phyloP scores from a whole-genome alignment of 2,329 filamentous ascomycete species.

The Cladophialophora bantiana region DNA sequence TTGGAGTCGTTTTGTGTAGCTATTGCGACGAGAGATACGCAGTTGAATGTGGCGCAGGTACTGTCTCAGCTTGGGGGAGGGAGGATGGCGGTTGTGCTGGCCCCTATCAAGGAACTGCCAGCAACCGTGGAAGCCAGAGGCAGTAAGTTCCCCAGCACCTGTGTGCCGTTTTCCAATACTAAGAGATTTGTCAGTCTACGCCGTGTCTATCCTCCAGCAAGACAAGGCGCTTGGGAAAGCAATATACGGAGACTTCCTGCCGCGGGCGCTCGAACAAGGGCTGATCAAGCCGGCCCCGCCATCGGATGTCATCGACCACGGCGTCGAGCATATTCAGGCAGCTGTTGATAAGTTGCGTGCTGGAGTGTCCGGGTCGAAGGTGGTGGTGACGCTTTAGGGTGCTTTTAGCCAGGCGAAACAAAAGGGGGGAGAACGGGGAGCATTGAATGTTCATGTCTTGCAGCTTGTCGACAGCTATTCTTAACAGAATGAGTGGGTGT shows the following conservation, averaged over 20 bases:
- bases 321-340: conserved; percentile 47
- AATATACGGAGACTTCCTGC: conserved; percentile 46
- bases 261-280: conserved; percentile 43
- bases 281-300: conserved; percentile 45
- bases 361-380: conserved; percentile 51
- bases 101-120: conserved; percentile 29
- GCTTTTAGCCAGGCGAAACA: background rate
- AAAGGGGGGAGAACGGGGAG: too few species aligned
- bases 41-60: conserved; percentile 32
- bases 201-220: conserved; percentile 26
- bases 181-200: conserved; percentile 27
- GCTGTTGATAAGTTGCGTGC: conserved; percentile 48
- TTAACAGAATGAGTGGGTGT: too few species aligned
- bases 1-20: conserved; percentile 3
- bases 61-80: conserved; percentile 37
- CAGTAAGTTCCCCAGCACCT: conserved; percentile 19
- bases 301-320: conserved; percentile 49
- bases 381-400: conserved; percentile 45
- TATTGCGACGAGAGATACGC: conserved; percentile 30
- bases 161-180: background rate
- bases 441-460: too few species aligned
- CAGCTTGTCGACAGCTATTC: too few species aligned
- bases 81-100: conserved; percentile 27
- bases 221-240: conserved; percentile 42
- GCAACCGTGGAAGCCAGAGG: conserved; percentile 26